A percentile compares a stretch with the other conserved stretches of the same genome.
Evolutionary conservation across 2,329 filamentous ascomycete species (phyloP).

Genomic region (Ceratocystis colombiana): DNA sequence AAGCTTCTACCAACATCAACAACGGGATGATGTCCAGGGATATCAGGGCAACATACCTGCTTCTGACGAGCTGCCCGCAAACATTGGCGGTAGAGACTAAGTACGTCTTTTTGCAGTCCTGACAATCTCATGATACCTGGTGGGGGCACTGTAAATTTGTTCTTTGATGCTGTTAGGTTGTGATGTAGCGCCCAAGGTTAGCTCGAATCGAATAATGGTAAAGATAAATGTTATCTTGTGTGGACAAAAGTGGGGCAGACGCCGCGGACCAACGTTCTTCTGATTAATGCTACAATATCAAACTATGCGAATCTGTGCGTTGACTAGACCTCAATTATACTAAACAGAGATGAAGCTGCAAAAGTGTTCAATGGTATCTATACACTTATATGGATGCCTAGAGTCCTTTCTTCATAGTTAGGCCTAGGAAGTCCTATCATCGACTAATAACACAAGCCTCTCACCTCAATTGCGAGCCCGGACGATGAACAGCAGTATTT

Average conservation of each 20-base stretch:
- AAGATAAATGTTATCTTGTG: background rate
- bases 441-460: constrained; percentile 51
- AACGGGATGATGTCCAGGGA: background rate
- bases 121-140: constrained; percentile 47
- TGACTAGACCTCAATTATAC: constrained; percentile 64
- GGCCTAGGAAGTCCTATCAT: background rate
- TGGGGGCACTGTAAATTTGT: background rate
- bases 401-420: background rate
- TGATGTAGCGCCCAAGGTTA: background rate
- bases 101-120: constrained; percentile 80
- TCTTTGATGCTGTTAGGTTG: background rate
- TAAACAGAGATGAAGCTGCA: constrained; percentile 61
- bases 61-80: constrained; percentile 73
- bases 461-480: constrained; percentile 55
- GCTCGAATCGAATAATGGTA: background rate
- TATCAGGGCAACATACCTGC: constrained; percentile 45
- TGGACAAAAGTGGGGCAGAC: background rate
- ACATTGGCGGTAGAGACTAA: constrained; percentile 77
- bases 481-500: constrained; percentile 61
- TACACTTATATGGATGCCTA: background rate
- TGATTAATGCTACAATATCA: too few species aligned
- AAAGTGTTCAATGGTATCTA: constrained; percentile 60
- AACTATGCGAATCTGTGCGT: constrained; percentile 35
- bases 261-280: too few species aligned
- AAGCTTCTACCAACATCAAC: background rate